Conservation (phyloP, 371 early-diverging fungal genomes). For the Enterocytospora artemiae region DNA sequence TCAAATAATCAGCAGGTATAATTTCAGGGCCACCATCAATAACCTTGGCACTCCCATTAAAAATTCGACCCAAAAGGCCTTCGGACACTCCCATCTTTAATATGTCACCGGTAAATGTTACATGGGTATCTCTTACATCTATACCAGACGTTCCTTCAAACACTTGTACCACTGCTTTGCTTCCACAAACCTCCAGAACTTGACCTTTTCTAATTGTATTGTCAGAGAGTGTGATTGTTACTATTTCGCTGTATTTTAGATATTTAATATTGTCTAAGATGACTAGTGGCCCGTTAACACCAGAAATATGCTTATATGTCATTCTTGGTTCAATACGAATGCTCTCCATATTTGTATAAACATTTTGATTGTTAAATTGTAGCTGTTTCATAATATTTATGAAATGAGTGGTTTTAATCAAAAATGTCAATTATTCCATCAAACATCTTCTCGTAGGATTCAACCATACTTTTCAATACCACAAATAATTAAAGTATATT, state of each 20-base stretch:
- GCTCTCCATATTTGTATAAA: slow-evolving; percentile 1
- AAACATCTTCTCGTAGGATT: too few relatives aligned
- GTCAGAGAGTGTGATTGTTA: slow-evolving; percentile 87
- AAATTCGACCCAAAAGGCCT: slow-evolving; percentile 96
- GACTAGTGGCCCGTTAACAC: slow-evolving; percentile 97
- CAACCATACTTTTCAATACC: too few relatives aligned
- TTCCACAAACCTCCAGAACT: slow-evolving; percentile 93
- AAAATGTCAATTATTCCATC: neutral
- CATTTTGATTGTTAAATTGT: neutral
- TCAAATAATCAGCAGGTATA: slow-evolving; percentile 92
- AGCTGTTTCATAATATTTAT: neutral
- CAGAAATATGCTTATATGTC: slow-evolving; percentile 90
- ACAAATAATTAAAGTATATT: too few relatives aligned
- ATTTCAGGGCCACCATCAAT: slow-evolving; percentile 97
- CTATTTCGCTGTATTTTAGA: slow-evolving; percentile 94
- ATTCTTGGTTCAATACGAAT: slow-evolving; percentile 38
- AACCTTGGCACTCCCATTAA: slow-evolving; percentile 95
- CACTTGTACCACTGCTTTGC: slow-evolving; percentile 93
- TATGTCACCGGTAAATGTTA: slow-evolving; percentile 90
- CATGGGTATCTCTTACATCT: slow-evolving; percentile 86
- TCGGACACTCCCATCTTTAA: slow-evolving; percentile 92
- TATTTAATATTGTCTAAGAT: slow-evolving; percentile 91
- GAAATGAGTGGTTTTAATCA: neutral
- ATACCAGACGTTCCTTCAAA: slow-evolving; percentile 98
- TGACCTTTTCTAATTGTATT: slow-evolving; percentile 87